Evolutionary conservation across 148 eudicot genomes (phyloP).

Genomic region (Chenopodium suecicum): DNA sequence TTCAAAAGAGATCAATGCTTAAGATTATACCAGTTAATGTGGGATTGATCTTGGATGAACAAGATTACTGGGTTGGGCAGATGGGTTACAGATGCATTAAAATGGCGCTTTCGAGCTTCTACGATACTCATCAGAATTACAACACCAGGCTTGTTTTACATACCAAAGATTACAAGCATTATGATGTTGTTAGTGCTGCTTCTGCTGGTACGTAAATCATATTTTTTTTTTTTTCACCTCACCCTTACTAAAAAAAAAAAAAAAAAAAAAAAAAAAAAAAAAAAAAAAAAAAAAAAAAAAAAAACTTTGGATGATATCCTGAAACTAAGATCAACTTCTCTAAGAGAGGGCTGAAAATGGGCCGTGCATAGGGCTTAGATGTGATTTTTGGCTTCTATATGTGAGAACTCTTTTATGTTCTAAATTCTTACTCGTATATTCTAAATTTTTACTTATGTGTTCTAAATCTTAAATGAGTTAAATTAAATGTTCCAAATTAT

Average conservation of each 20-base stretch:
- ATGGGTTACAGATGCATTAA: conserved; percentile 25
- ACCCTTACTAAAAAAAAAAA: neutral
- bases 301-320: too few relatives aligned
- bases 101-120: conserved; percentile 39
- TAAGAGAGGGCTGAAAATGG: too few relatives aligned
- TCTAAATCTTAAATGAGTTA: too few relatives aligned
- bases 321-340: too few relatives aligned
- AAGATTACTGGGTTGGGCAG: conserved; percentile 22
- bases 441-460: too few relatives aligned
- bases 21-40: neutral
- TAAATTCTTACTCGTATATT: too few relatives aligned
- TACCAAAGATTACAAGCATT: conserved; percentile 19
- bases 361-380: too few relatives aligned
- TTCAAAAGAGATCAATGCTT: neutral
- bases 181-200: conserved; percentile 25
- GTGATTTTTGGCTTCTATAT: too few relatives aligned
- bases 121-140: conserved; percentile 22
- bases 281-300: too few relatives aligned
- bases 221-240: neutral
- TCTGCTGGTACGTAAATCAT: conserved; percentile 23
- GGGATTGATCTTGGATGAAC: conserved; percentile 29
- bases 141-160: conserved; percentile 32
- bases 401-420: too few relatives aligned
- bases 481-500: too few relatives aligned
- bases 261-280: too few relatives aligned